phyloP scores from a whole-genome alignment of 2,329 filamentous ascomycete species.

The Aspergillus ochraceoroseus region DNA sequence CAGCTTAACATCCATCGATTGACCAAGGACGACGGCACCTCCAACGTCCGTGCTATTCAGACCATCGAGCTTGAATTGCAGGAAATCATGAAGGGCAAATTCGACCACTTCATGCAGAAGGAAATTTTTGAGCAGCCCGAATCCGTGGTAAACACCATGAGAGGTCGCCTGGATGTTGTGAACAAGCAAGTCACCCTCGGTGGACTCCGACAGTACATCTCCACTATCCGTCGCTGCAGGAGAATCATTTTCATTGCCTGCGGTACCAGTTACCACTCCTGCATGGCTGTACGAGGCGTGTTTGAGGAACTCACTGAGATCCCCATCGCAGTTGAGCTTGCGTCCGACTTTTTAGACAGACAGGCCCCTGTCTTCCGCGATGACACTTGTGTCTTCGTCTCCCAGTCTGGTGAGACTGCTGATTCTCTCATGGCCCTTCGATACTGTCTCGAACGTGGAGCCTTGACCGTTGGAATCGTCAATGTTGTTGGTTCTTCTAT shows the following conservation, averaged over 20 bases:
- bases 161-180: slow-evolving; percentile 87
- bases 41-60: slow-evolving; percentile 96
- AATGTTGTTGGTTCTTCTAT: slow-evolving; percentile 98
- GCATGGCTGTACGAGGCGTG: slow-evolving; percentile 96
- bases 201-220: slow-evolving; percentile 92
- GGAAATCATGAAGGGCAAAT: slow-evolving; percentile 99
- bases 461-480: slow-evolving; percentile 94
- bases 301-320: slow-evolving; percentile 99
- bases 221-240: slow-evolving; percentile 91
- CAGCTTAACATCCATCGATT: slow-evolving; percentile 98
- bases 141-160: slow-evolving; percentile 99
- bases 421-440: slow-evolving; percentile 95
- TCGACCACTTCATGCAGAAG: slow-evolving; percentile 99
- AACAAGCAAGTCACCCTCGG: slow-evolving; percentile 96
- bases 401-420: slow-evolving; percentile 96
- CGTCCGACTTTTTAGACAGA: slow-evolving; percentile 95
- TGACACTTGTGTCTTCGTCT: slow-evolving; percentile 98
- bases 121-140: slow-evolving; percentile 99
- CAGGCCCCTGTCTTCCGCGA: slow-evolving; percentile 98
- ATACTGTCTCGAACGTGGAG: slow-evolving; percentile 96
- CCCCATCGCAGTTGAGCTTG: slow-evolving; percentile 92
- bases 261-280: slow-evolving; percentile 97
- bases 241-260: slow-evolving; percentile 99
- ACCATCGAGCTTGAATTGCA: slow-evolving; percentile 98
- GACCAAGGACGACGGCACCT: slow-evolving; percentile 92